A percentile compares a stretch with the other conserved stretches of the same genome.
phyloP scores from a whole-genome alignment of 2,329 filamentous ascomycete species.

The Neophaeococcomyces mojaviensis region DNA sequence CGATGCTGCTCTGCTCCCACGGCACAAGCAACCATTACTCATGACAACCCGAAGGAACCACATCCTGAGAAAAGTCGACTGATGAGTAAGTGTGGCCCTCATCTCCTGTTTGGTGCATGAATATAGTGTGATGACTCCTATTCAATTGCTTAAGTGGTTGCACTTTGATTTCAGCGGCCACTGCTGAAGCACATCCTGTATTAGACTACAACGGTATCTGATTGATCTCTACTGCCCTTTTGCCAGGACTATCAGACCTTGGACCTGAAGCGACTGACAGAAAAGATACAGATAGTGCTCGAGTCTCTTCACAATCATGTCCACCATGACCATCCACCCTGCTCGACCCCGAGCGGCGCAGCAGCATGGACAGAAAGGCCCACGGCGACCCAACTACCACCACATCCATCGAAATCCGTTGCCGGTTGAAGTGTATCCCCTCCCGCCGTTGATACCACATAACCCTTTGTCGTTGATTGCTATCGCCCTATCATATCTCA shows the following conservation, averaged over 20 bases:
- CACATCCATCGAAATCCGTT: constrained; percentile 75
- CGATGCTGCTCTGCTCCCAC: no score
- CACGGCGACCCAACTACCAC: constrained; percentile 51
- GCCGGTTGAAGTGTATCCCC: constrained; percentile 72
- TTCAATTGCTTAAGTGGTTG: constrained; percentile 37
- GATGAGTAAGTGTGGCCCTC: constrained; percentile 15
- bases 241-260: no score
- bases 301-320: constrained; percentile 1
- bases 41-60: not conserved
- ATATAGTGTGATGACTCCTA: constrained; percentile 35
- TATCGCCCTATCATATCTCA: constrained; percentile 68
- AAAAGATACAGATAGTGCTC: no score
- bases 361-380: not conserved
- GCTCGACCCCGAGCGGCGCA: not conserved
- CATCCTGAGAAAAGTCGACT: no score
- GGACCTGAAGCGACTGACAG: not conserved
- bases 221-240: constrained; percentile 38
- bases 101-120: constrained; percentile 5
- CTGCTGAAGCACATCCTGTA: constrained; percentile 47
- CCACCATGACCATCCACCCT: constrained; percentile 3
- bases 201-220: constrained; percentile 99
- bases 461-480: constrained; percentile 85
- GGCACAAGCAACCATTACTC: no score
- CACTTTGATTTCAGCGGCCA: constrained; percentile 47
- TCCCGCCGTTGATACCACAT: constrained; percentile 82